These are phyloP conservation scores for Phialemonium atrogriseum DNA, from an alignment of 2,329 filamentous ascomycete genomes.

Conservation along the genomic window DNA sequence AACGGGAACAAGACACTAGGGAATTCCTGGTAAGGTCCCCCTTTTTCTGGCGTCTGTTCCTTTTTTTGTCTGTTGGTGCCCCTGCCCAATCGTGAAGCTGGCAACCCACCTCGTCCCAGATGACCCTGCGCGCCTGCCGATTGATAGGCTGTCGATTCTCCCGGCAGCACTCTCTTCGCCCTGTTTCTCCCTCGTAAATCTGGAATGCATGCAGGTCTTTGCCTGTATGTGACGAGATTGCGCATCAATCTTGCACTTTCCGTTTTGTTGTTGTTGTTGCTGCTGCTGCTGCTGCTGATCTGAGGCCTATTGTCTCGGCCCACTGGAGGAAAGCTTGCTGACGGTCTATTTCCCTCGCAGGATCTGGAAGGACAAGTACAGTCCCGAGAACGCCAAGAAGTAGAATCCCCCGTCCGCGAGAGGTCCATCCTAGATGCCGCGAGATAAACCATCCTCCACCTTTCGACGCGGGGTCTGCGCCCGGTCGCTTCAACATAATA, in stretches of 20 bases:
- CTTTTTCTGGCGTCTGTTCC: slow-evolving; percentile 12
- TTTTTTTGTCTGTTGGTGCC: slow-evolving; percentile 12
- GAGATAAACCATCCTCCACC: too few relatives aligned
- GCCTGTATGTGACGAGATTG: slow-evolving; percentile 3
- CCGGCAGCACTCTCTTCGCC: neutral
- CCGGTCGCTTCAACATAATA: too few relatives aligned
- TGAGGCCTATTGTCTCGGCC: neutral
- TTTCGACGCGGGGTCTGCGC: too few relatives aligned
- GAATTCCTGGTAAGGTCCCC: slow-evolving; percentile 74
- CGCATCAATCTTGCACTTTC: neutral
- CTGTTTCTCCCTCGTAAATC: neutral
- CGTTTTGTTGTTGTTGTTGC: too few relatives aligned
- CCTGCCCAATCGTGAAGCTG: slow-evolving; percentile 14
- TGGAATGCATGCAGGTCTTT: neutral
- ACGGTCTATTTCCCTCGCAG: slow-evolving; percentile 32
- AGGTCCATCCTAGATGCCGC: too few relatives aligned
- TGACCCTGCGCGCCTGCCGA: slow-evolving; percentile 3
- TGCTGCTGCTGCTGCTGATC: too few relatives aligned
- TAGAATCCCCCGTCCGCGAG: too few relatives aligned
- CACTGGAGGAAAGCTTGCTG: slow-evolving; percentile 6
- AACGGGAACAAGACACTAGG: slow-evolving; percentile 85
- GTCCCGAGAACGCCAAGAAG: slow-evolving; percentile 38
- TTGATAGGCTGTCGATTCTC: slow-evolving; percentile 6
- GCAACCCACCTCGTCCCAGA: slow-evolving; percentile 3
- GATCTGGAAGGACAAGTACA: slow-evolving; percentile 99